Evolutionary conservation across 108 stramenopile genomes (phyloP).

Genomic region (Cylindrotheca fusiformis): DNA sequence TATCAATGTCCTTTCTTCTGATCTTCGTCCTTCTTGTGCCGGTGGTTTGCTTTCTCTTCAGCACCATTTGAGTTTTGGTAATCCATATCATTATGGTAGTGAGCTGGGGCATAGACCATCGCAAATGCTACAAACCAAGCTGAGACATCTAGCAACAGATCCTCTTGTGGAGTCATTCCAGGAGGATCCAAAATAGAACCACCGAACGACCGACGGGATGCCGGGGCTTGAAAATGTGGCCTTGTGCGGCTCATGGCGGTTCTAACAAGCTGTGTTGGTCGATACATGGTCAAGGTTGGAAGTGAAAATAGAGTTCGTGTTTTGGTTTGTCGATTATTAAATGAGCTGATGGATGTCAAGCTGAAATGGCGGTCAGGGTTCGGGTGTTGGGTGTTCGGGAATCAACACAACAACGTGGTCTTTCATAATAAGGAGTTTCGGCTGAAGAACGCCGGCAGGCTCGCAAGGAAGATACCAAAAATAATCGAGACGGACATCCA

Average conservation of each 20-base stretch:
- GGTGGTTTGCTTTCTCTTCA: not conserved
- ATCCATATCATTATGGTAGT: conserved; percentile 2
- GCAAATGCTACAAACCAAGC: conserved; percentile 24
- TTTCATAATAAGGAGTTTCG: too few species aligned
- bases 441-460: too few species aligned
- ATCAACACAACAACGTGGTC: too few species aligned
- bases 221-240: not conserved
- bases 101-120: conserved; percentile 2
- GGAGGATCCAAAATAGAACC: not conserved
- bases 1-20: too few species aligned
- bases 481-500: too few species aligned
- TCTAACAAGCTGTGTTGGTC: not conserved
- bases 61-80: not conserved
- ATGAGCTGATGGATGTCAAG: too few species aligned
- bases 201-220: not conserved
- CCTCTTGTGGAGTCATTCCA: conserved; percentile 18
- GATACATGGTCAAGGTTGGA: not conserved
- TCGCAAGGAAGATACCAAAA: too few species aligned
- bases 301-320: too few species aligned
- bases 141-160: conserved; percentile 16
- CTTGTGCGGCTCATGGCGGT: not conserved
- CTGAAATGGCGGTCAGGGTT: too few species aligned
- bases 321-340: too few species aligned
- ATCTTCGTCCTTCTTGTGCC: not conserved
- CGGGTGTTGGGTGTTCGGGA: too few species aligned